Percentiles rank a stretch among this genome's conserved stretches.
Conservation (phyloP, 306 rosid species). For the Luffa acutangula region DNA sequence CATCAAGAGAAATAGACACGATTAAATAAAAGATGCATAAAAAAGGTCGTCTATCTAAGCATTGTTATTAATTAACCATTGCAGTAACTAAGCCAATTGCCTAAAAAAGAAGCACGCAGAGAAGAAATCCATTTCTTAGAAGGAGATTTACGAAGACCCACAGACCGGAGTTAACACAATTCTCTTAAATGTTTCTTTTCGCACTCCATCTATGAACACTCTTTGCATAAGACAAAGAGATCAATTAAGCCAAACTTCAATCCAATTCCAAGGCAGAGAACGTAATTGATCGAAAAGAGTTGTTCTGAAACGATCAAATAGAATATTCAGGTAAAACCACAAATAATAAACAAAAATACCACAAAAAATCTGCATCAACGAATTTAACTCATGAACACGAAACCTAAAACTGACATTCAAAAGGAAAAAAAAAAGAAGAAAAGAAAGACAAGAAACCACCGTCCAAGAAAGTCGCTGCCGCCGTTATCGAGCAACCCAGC, state of each 20-base stretch:
- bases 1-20: background rate
- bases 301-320: background rate
- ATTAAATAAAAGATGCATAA: background rate
- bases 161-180: background rate
- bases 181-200: background rate
- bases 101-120: background rate
- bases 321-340: background rate
- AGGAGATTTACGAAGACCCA: background rate
- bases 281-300: background rate
- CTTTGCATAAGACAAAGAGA: background rate
- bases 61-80: background rate
- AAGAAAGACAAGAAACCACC: slow-evolving; percentile 27
- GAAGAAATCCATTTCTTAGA: background rate
- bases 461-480: too few species aligned
- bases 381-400: background rate
- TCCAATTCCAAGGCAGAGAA: background rate
- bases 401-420: background rate
- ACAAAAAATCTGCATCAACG: background rate
- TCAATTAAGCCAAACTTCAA: background rate
- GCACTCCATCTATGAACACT: background rate
- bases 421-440: background rate
- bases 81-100: background rate
- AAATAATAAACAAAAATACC: background rate
- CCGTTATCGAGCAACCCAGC: too few species aligned
- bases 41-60: background rate